Base-by-base conservation (phyloP, 495 filamentous ascomycete genomes). In the Pseudomonodictys pantanalensis region DNA sequence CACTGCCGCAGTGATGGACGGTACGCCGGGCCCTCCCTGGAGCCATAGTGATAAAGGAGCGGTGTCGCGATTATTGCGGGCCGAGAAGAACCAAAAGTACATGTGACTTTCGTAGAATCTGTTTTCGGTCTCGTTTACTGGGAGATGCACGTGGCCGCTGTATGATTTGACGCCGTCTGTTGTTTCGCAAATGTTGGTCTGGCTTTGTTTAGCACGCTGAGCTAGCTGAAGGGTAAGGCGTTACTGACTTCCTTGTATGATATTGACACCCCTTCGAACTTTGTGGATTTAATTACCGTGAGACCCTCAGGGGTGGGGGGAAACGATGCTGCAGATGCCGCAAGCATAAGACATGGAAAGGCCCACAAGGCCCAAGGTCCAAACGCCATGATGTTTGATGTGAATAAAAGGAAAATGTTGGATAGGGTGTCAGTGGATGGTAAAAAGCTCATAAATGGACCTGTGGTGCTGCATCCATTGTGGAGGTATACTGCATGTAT, bases 81-180 rank as follows among this genome's bases (percentile, higher is more conserved):
- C 56, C 18, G 15, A 15, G 28, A 58, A 58, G 46, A 2, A 39
- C 55, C 55, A 51, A 29, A 58, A 50, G 55, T 53, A 58, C n/a
- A 26, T 30, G 29, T 43, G 20, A 8, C 20, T 26, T 17, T 45
- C 5, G n/a, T 30, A 44, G 1, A 12, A 20, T 1, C 15, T 52
- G 44, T 50, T 38, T n/a, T 12, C 24, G 23, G 52, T 18, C 12
- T 24, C 4, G 25, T 22, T 52, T 15, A 15, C 12, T 6, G 55
- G 46, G 1, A 51, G 45, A 26, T 49, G 24, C 1, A 58, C 26
- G 44, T 32, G 52, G 44, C 46, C 55, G 28, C n/a, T 24, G 29
- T 58, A 58, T 15, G 39, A n/a, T 23, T 44, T 47, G 52, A 58
- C 55, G 29, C 32, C 38, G 3, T 17, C 12, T 48, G 55, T 58